Conservation (phyloP, 2,329 filamentous ascomycete genomes). For the Colletotrichum trifolii region DNA sequence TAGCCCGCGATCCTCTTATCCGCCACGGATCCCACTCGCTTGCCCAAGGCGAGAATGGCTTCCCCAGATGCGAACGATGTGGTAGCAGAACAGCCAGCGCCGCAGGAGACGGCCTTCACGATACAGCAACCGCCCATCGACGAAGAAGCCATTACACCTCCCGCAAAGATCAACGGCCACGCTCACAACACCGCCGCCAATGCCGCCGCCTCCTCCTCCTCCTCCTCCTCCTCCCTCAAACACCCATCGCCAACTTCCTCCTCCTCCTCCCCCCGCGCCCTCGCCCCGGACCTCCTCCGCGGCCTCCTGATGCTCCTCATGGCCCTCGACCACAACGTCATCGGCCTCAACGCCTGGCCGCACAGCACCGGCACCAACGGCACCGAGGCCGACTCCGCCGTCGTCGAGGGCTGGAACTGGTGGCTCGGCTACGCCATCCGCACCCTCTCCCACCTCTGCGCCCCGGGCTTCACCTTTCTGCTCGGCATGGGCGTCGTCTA, state of each 20-base stretch:
- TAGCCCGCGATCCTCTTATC: too few species aligned
- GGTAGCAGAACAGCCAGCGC: not conserved
- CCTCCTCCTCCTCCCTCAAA: not conserved
- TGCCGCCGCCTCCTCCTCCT: not conserved
- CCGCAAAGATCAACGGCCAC: constrained; percentile 1
- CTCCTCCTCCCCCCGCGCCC: constrained; percentile 42
- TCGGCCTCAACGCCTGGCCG: constrained; percentile 53
- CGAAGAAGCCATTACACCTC: constrained; percentile 9
- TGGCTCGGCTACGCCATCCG: constrained; percentile 51
- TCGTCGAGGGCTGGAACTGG: constrained; percentile 51
- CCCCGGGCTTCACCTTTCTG: constrained; percentile 57
- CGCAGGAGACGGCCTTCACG: not conserved
- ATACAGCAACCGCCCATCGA: not conserved
- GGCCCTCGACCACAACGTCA: constrained; percentile 56
- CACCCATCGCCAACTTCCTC: not conserved
- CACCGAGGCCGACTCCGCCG: constrained; percentile 49
- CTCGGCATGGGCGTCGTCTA: constrained; percentile 58
- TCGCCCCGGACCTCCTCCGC: constrained; percentile 57
- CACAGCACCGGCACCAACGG: constrained; percentile 50
- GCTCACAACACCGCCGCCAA: constrained; percentile 11
- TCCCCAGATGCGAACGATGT: not conserved
- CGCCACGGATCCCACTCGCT: too few species aligned
- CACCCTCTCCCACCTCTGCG: constrained; percentile 57
- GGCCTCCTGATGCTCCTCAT: constrained; percentile 57
- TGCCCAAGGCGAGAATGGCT: not conserved